These are phyloP conservation scores for Crithidia expoeki DNA, from an alignment of 208 protist genomes.

Conservation along the genomic window DNA sequence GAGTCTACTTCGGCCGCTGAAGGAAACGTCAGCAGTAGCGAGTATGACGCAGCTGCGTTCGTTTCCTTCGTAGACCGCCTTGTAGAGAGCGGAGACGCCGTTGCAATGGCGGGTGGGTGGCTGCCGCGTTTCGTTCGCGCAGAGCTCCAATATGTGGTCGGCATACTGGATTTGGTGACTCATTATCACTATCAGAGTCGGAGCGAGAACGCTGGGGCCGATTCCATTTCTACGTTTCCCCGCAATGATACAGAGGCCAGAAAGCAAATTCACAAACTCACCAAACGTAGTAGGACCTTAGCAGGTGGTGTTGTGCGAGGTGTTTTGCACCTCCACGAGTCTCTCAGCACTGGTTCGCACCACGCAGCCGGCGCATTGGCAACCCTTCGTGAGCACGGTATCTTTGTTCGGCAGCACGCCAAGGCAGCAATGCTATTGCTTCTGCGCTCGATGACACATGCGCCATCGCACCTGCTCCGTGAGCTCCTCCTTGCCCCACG, in stretches of 20 bases:
- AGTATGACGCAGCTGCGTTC: constrained; percentile 21
- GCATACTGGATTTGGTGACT: constrained; percentile 25
- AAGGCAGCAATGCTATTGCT: constrained; percentile 51
- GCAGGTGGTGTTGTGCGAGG: constrained; percentile 12
- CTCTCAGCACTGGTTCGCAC: constrained; percentile 52
- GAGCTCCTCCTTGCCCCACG: constrained; percentile 35
- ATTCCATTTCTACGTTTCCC: no score
- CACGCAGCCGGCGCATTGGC: constrained; percentile 59
- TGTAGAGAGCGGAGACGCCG: constrained; percentile 21
- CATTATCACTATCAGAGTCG: background rate
- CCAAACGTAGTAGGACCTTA: background rate
- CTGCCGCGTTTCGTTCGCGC: constrained; percentile 22
- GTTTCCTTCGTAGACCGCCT: constrained; percentile 15
- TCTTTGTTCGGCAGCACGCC: constrained; percentile 48
- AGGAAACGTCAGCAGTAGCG: background rate
- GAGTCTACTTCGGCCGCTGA: background rate
- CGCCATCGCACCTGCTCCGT: constrained; percentile 39
- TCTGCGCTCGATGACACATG: constrained; percentile 31
- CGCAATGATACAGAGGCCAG: no score
- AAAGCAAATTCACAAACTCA: no score
- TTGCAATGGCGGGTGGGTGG: constrained; percentile 3
- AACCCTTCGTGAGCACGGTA: constrained; percentile 71
- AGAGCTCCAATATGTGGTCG: constrained; percentile 35
- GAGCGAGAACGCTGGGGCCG: no score
- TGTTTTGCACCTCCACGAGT: constrained; percentile 43